A percentile compares a stretch with the other conserved stretches of the same genome.
Evolutionary conservation across 2,329 filamentous ascomycete species (phyloP).

Genomic region (Hypocrella siamensis): DNA sequence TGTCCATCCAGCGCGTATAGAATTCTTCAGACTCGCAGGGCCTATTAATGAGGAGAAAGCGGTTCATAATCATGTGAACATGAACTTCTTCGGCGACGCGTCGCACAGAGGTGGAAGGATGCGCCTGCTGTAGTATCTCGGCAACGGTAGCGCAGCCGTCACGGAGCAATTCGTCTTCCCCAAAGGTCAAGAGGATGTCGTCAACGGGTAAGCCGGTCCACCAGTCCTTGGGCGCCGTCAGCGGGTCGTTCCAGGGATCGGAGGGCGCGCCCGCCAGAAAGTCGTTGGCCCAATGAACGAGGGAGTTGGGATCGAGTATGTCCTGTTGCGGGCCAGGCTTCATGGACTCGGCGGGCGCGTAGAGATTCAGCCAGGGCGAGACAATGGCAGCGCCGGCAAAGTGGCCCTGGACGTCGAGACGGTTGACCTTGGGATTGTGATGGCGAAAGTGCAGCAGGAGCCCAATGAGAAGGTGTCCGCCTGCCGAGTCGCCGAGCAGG

Average conservation of each 20-base stretch:
- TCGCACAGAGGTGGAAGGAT: not conserved
- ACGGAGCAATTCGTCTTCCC: slow-evolving; percentile 3
- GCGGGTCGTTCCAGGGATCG: slow-evolving; percentile 4
- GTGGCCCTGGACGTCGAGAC: not conserved
- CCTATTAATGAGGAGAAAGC: slow-evolving; percentile 1
- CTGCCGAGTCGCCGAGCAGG: slow-evolving; percentile 3
- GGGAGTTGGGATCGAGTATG: not conserved
- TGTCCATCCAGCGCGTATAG: slow-evolving; percentile 3
- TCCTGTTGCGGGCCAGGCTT: not conserved
- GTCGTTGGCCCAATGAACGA: slow-evolving; percentile 1
- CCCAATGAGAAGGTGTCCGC: slow-evolving; percentile 2
- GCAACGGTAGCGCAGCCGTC: slow-evolving; percentile 1
- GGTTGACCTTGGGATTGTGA: slow-evolving; percentile 1
- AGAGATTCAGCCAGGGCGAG: slow-evolving; percentile 3
- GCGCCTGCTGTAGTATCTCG: not conserved
- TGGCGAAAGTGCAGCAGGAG: slow-evolving; percentile 2
- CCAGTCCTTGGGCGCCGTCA: slow-evolving; percentile 3
- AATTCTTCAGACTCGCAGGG: slow-evolving; percentile 1
- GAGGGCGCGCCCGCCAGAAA: slow-evolving; percentile 1
- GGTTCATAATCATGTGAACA: slow-evolving; percentile 3
- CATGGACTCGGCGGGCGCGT: not conserved
- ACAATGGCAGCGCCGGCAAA: slow-evolving; percentile 3
- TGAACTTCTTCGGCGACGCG: slow-evolving; percentile 1
- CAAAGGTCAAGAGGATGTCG: slow-evolving; percentile 1
- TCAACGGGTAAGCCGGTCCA: slow-evolving; percentile 2